Evolutionary conservation across 371 early-diverging fungal species (phyloP).

Genomic region (Mortierella sp.): DNA sequence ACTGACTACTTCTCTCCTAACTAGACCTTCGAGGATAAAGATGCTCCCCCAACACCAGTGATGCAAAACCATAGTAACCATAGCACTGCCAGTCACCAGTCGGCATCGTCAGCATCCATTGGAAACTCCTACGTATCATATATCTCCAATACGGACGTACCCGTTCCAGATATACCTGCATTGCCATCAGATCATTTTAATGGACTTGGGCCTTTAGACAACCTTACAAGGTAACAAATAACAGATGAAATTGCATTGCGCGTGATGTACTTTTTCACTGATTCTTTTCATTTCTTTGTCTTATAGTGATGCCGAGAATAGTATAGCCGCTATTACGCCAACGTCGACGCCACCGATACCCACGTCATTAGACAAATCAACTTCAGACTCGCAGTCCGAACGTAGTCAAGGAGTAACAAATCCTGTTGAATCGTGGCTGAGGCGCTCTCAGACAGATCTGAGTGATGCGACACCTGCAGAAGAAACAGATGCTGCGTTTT

Average conservation of each 20-base stretch:
- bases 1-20: neutral
- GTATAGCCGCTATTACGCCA: neutral
- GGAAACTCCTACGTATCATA: slow-evolving; percentile 9
- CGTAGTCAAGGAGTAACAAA: slow-evolving; percentile 24
- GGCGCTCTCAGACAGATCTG: slow-evolving; percentile 9
- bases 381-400: slow-evolving; percentile 5
- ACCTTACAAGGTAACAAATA: neutral
- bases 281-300: neutral
- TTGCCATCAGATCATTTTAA: slow-evolving; percentile 5
- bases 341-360: neutral
- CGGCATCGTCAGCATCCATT: slow-evolving; percentile 18
- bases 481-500: neutral
- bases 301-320: neutral
- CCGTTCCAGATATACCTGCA: slow-evolving; percentile 15
- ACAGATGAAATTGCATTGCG: neutral
- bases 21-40: slow-evolving; percentile 55
- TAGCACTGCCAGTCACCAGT: slow-evolving; percentile 13
- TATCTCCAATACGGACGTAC: slow-evolving; percentile 5
- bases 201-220: slow-evolving; percentile 6
- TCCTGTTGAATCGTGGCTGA: slow-evolving; percentile 41
- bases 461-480: neutral
- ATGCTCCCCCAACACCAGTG: slow-evolving; percentile 46
- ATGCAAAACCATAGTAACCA: slow-evolving; percentile 18
- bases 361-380: neutral
- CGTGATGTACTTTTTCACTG: too few species aligned